These are phyloP conservation scores for Stachybotrys chlorohalonatus DNA, from an alignment of 2,329 filamentous ascomycete species.

Conservation along the genomic window DNA sequence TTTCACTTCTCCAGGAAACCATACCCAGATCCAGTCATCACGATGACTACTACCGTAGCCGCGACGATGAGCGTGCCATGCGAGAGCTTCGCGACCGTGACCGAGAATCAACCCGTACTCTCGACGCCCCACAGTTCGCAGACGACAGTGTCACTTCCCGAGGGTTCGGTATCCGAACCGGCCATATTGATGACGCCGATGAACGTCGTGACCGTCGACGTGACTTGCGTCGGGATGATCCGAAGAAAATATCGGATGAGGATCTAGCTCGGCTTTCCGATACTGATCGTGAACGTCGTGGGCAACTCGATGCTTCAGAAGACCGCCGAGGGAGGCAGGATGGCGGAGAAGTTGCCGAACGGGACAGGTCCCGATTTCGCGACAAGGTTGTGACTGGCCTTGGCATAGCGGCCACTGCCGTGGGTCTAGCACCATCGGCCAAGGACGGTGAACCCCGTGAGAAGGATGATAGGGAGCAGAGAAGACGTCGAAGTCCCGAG, in stretches of 20 bases:
- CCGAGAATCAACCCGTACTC: conserved; percentile 22
- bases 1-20: conserved; percentile 45
- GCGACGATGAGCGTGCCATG: conserved; percentile 36
- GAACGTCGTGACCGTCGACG: conserved; percentile 31
- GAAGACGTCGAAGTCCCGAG: conserved; percentile 19
- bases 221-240: conserved; percentile 18
- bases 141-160: conserved; percentile 37
- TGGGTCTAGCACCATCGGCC: conserved; percentile 29
- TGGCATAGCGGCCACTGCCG: conserved; percentile 37
- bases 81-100: conserved; percentile 31
- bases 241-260: conserved; percentile 20
- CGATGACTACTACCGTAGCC: conserved; percentile 39
- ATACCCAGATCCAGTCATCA: conserved; percentile 31
- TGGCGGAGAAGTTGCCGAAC: conserved; percentile 20
- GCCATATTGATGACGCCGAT: conserved; percentile 24
- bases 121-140: conserved; percentile 26
- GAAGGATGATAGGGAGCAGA: conserved; percentile 17
- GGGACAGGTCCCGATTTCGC: conserved; percentile 31
- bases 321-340: conserved; percentile 14
- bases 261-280: conserved; percentile 17
- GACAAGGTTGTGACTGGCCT: conserved; percentile 40
- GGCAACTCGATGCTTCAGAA: conserved; percentile 15
- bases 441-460: conserved; percentile 31
- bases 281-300: conserved; percentile 16
- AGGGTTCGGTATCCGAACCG: conserved; percentile 44